phyloP scores from a whole-genome alignment of 208 protist species.

The Leishmania lainsoni region DNA sequence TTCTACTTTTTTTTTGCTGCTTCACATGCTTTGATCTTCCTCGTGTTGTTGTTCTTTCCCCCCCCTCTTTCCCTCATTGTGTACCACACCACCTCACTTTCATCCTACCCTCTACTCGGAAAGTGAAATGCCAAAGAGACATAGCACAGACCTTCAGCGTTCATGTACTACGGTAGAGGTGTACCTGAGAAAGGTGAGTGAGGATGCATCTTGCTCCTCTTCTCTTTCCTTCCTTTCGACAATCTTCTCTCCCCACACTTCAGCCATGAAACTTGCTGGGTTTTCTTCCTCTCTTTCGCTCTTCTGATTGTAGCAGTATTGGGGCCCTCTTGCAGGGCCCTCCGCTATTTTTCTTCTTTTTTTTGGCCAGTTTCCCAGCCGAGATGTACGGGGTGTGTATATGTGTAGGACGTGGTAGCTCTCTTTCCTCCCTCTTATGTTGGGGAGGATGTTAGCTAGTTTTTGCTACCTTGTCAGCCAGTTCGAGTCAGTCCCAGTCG shows the following conservation, averaged over 20 bases:
- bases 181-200: neutral
- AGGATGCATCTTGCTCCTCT: neutral
- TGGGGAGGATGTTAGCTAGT: neutral
- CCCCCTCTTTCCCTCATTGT: neutral
- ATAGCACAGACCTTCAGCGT: too few relatives aligned
- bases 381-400: neutral
- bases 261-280: neutral
- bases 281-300: slow-evolving; percentile 1
- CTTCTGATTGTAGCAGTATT: neutral
- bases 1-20: neutral
- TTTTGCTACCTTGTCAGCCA: neutral
- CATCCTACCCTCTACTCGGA: neutral
- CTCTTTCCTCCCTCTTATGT: neutral
- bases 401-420: neutral
- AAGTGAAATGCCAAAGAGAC: neutral
- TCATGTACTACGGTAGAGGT: neutral
- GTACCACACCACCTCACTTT: neutral
- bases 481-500: neutral
- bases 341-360: neutral
- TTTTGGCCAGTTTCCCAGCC: neutral
- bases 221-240: neutral
- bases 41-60: neutral
- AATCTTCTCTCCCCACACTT: neutral
- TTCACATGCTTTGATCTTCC: neutral
- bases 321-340: neutral